Percentiles rank a stretch among this genome's conserved stretches.
These are phyloP conservation scores for Chalaropsis thielavioides DNA, from an alignment of 2,329 filamentous ascomycete species.

Conservation along the genomic window DNA sequence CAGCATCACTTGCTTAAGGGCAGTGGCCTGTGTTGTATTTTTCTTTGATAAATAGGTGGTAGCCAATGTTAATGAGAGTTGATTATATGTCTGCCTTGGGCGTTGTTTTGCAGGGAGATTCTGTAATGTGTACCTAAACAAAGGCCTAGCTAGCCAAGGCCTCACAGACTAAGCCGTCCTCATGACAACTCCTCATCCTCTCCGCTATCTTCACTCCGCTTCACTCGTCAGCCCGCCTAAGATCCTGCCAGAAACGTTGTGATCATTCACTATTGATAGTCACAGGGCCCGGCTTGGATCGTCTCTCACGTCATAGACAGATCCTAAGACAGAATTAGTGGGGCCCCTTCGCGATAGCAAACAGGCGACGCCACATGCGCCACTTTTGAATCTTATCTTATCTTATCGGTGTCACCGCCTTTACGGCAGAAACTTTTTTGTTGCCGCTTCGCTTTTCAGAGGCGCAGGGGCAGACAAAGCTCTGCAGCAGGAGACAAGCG, in stretches of 20 bases:
- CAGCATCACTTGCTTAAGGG: too few relatives aligned
- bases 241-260: background rate
- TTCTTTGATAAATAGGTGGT: background rate
- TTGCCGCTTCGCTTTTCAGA: background rate
- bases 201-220: background rate
- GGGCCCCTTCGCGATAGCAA: background rate
- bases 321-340: background rate
- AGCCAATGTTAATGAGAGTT: too few relatives aligned
- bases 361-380: background rate
- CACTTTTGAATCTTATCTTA: background rate
- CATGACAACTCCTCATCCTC: too few relatives aligned
- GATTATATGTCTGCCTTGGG: too few relatives aligned
- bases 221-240: background rate
- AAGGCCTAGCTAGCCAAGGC: too few relatives aligned
- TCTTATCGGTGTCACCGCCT: slow-evolving; percentile 7
- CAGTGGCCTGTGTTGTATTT: background rate
- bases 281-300: background rate
- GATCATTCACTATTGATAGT: background rate
- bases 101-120: too few relatives aligned
- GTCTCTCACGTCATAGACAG: background rate
- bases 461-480: background rate
- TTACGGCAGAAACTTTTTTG: slow-evolving; percentile 7
- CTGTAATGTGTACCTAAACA: too few relatives aligned
- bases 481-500: background rate
- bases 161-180: too few relatives aligned